These are phyloP conservation scores for Lepidium africanum DNA, from an alignment of 345 rosid genomes.

Conservation along the genomic window DNA sequence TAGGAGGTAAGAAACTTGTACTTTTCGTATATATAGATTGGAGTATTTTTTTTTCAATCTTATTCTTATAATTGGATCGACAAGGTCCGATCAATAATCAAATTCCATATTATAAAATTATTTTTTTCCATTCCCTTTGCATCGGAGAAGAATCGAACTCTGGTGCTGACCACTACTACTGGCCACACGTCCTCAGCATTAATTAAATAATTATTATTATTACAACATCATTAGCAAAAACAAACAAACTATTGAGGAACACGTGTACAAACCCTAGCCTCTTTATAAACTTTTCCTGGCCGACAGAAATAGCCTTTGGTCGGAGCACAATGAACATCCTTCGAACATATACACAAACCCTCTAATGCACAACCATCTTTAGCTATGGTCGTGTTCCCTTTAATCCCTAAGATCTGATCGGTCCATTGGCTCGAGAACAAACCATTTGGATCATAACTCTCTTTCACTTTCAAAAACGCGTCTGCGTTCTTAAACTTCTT, in stretches of 20 bases:
- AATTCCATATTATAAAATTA: too few species aligned
- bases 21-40: too few species aligned
- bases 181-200: too few species aligned
- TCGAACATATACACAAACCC: constrained; percentile 61
- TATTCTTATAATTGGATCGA: too few species aligned
- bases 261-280: constrained; percentile 53
- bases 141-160: too few species aligned
- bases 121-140: too few species aligned
- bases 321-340: constrained; percentile 72
- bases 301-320: constrained; percentile 54
- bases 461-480: constrained; percentile 43
- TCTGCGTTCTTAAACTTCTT: constrained; percentile 37
- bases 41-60: too few species aligned
- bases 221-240: too few species aligned
- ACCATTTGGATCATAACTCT: constrained; percentile 52
- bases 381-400: constrained; percentile 25
- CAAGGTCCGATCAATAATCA: too few species aligned
- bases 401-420: constrained; percentile 50
- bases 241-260: background rate
- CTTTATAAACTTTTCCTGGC: constrained; percentile 47
- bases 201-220: too few species aligned
- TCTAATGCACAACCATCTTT: constrained; percentile 69
- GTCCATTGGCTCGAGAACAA: constrained; percentile 82
- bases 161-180: too few species aligned
- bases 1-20: too few species aligned